Evolutionary conservation across 495 filamentous ascomycete species (phyloP).

Genomic region (Aspergillus funiculosus): DNA sequence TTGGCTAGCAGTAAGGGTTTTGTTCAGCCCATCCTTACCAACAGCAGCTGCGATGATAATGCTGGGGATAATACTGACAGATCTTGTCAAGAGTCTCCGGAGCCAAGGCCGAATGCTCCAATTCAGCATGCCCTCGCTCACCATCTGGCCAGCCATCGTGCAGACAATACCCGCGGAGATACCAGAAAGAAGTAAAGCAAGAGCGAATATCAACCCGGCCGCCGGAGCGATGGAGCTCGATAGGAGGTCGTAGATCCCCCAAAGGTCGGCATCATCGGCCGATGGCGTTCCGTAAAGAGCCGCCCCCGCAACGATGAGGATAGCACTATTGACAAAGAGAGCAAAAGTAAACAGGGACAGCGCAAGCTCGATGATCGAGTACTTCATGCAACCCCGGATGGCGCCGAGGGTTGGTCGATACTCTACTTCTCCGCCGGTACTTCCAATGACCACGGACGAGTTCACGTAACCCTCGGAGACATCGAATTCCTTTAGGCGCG

Average conservation of each 20-base stretch:
- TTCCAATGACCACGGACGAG: slow-evolving; percentile 32
- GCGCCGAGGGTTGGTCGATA: slow-evolving; percentile 76
- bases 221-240: slow-evolving; percentile 62
- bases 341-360: slow-evolving; percentile 85
- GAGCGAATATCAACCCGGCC: slow-evolving; percentile 68
- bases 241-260: slow-evolving; percentile 75
- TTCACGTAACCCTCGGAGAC: slow-evolving; percentile 51
- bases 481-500: slow-evolving; percentile 76
- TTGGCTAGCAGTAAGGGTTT: slow-evolving; percentile 71
- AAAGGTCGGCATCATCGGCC: slow-evolving; percentile 65
- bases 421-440: slow-evolving; percentile 45
- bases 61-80: slow-evolving; percentile 71
- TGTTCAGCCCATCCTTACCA: slow-evolving; percentile 62
- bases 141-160: slow-evolving; percentile 80
- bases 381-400: slow-evolving; percentile 71
- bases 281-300: slow-evolving; percentile 57
- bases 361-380: slow-evolving; percentile 69
- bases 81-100: slow-evolving; percentile 62
- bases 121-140: slow-evolving; percentile 70
- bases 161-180: slow-evolving; percentile 74
- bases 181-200: slow-evolving; percentile 72
- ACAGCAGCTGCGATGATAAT: slow-evolving; percentile 79
- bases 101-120: slow-evolving; percentile 68
- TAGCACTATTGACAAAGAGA: slow-evolving; percentile 88
- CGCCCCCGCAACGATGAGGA: slow-evolving; percentile 82